Percentiles rank a stretch among this genome's conserved stretches.
Conservation (phyloP, 192 early-diverging fungal genomes). For the Borealophlyctis nickersoniae region DNA sequence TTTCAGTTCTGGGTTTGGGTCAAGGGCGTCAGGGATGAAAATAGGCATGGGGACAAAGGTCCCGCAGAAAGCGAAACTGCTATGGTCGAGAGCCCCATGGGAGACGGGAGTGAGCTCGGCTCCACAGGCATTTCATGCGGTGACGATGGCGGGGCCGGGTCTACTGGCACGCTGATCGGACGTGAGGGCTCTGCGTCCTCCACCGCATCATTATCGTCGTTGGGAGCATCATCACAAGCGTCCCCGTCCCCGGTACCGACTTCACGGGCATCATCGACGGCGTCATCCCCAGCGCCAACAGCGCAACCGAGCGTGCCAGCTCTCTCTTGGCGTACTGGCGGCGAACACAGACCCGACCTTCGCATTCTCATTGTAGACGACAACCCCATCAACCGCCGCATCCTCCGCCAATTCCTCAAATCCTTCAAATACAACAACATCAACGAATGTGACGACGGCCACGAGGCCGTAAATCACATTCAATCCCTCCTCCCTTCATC, state of each 20-base stretch:
- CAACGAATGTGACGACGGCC: not conserved
- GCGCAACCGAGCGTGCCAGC: not conserved
- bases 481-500: not conserved
- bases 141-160: not conserved
- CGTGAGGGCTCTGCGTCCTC: not conserved
- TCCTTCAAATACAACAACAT: not conserved
- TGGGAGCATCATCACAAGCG: not conserved
- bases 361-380: not conserved
- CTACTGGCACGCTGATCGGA: not conserved
- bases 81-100: too few species aligned
- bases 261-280: not conserved
- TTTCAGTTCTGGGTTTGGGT: conserved; percentile 1
- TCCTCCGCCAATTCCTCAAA: not conserved
- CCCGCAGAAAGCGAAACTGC: too few species aligned
- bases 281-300: not conserved
- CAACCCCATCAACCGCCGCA: conserved; percentile 6
- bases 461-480: not conserved
- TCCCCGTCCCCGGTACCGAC: not conserved
- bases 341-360: not conserved
- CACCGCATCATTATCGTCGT: not conserved
- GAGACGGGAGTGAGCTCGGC: too few species aligned
- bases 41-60: too few species aligned
- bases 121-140: too few species aligned
- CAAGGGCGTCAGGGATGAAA: not conserved
- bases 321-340: not conserved